Percentiles rank a stretch among this genome's conserved stretches.
Evolutionary conservation across 1,284 basidiomycete species (phyloP).

Genomic region (Tilletiaria anomala): DNA sequence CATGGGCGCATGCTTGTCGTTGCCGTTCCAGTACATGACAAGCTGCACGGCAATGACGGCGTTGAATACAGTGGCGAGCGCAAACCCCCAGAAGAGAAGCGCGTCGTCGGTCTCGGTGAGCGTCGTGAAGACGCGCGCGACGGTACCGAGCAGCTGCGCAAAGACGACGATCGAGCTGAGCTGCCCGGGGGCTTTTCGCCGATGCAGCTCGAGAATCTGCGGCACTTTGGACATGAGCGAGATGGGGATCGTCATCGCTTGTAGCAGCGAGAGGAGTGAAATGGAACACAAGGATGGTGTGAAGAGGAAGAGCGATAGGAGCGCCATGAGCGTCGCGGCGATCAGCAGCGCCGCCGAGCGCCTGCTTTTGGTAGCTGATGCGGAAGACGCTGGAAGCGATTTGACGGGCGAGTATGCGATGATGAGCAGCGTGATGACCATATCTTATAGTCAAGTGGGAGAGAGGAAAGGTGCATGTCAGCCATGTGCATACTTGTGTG

Average conservation of each 20-base stretch:
- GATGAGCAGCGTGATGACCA: constrained; percentile 34
- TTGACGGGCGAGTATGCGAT: constrained; percentile 18
- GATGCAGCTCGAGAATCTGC: constrained; percentile 34
- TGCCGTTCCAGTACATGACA: constrained; percentile 28
- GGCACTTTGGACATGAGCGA: constrained; percentile 35
- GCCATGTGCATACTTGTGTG: too few species aligned
- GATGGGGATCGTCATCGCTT: constrained; percentile 34
- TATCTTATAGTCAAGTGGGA: constrained; percentile 3
- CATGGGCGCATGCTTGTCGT: too few species aligned
- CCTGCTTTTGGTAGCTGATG: too few species aligned
- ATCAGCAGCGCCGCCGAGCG: constrained; percentile 3
- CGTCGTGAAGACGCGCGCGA: constrained; percentile 37
- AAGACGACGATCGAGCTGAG: constrained; percentile 37
- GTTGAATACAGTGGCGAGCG: constrained; percentile 36
- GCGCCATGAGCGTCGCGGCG: constrained; percentile 73
- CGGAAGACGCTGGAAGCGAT: constrained; percentile 16
- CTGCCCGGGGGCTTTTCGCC: constrained; percentile 29
- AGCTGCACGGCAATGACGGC: constrained; percentile 6
- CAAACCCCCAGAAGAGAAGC: constrained; percentile 35
- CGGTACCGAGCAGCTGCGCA: constrained; percentile 32
- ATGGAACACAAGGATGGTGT: constrained; percentile 18
- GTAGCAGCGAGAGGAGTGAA: constrained; percentile 17
- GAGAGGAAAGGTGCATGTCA: too few species aligned
- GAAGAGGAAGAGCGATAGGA: constrained; percentile 49
- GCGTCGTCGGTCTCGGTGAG: constrained; percentile 36